Evolutionary conservation across 2,329 filamentous ascomycete species (phyloP).

Genomic region (Leptoxyphium fumago): DNA sequence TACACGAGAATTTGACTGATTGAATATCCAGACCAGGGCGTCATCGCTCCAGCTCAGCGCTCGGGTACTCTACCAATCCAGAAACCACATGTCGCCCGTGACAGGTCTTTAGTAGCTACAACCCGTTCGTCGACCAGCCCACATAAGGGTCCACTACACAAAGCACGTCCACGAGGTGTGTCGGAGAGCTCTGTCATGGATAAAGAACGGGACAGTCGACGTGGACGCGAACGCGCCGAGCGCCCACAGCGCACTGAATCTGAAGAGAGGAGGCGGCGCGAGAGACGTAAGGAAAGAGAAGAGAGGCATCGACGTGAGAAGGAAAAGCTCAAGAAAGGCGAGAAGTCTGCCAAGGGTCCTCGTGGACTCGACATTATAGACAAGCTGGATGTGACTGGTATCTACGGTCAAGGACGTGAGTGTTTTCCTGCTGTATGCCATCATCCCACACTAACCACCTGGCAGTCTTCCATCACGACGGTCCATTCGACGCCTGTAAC

Average conservation of each 20-base stretch:
- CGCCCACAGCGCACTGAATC: conserved; percentile 17
- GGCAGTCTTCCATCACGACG: conserved; percentile 90
- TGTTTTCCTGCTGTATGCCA: conserved; percentile 11
- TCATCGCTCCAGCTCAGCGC: conserved; percentile 26
- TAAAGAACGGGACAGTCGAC: conserved; percentile 46
- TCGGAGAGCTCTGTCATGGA: conserved; percentile 65
- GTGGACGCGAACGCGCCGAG: conserved; percentile 19
- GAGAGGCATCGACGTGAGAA: conserved; percentile 34
- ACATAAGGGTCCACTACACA: conserved; percentile 4
- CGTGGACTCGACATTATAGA: conserved; percentile 74
- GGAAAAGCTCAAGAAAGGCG: conserved; percentile 24
- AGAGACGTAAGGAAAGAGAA: conserved; percentile 34
- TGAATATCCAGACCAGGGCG: not conserved
- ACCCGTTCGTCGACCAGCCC: not conserved
- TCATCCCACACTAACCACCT: not conserved
- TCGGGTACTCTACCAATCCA: conserved; percentile 30
- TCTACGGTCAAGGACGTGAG: conserved; percentile 83
- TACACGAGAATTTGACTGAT: conserved; percentile 1
- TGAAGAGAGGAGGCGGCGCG: conserved; percentile 38
- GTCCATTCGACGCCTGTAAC: conserved; percentile 91
- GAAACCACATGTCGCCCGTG: not conserved
- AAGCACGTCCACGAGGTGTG: conserved; percentile 50
- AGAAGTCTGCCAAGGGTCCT: conserved; percentile 25
- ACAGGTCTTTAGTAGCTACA: not conserved
- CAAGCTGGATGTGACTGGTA: conserved; percentile 88